phyloP scores from a whole-genome alignment of 2,329 filamentous ascomycete species.

The Periconia sp. region DNA sequence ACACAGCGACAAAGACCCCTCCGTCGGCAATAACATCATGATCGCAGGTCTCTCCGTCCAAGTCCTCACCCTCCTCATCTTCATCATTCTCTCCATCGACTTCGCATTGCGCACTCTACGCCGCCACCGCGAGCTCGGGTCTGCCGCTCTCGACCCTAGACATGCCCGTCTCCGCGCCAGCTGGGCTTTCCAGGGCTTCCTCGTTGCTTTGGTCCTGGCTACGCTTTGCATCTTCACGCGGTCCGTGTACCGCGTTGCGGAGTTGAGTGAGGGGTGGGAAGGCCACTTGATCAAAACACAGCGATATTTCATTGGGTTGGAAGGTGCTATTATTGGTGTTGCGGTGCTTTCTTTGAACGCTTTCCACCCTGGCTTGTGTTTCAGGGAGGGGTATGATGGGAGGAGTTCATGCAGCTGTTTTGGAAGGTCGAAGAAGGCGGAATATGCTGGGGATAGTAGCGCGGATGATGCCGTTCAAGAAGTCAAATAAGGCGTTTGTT shows the following conservation, averaged over 20 bases:
- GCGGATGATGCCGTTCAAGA: conserved; percentile 7
- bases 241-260: conserved; percentile 66
- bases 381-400: conserved; percentile 28
- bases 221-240: conserved; percentile 67
- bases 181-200: conserved; percentile 56
- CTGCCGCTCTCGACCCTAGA: conserved; percentile 24
- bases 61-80: conserved; percentile 47
- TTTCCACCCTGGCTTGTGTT: conserved; percentile 43
- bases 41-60: conserved; percentile 50
- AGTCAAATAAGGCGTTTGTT: conserved; percentile 3
- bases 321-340: conserved; percentile 36
- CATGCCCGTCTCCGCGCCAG: conserved; percentile 34
- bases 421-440: conserved; percentile 17
- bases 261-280: conserved; percentile 65
- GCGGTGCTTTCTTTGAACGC: conserved; percentile 37
- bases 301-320: conserved; percentile 43
- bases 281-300: conserved; percentile 57
- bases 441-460: conserved; percentile 7
- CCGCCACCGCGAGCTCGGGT: conserved; percentile 21
- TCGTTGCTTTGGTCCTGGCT: conserved; percentile 57
- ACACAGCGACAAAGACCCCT: conserved; percentile 32
- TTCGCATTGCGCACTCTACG: conserved; percentile 37
- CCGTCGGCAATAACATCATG: conserved; percentile 48
- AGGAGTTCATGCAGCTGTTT: conserved; percentile 13
- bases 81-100: conserved; percentile 46